Percentiles rank a stretch among this genome's conserved stretches.
phyloP scores from a whole-genome alignment of 2,329 filamentous ascomycete species.

The Alternaria rosae region DNA sequence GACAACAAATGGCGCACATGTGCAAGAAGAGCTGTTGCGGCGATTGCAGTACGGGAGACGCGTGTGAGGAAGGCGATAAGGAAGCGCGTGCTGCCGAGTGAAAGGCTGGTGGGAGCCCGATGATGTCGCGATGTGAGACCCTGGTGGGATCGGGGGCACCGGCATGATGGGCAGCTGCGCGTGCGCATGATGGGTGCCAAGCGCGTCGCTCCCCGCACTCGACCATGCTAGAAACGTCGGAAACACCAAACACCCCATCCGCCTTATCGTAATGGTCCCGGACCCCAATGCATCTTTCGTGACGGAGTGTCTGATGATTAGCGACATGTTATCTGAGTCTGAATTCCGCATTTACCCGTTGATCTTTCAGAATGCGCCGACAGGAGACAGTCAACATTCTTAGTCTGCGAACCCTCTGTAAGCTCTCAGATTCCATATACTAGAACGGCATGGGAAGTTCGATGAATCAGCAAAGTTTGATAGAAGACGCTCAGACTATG shows the following conservation, averaged over 20 bases:
- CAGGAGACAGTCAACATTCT: not conserved
- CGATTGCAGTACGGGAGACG: not conserved
- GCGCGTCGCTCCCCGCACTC: conserved; percentile 1
- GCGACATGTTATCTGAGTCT: not conserved
- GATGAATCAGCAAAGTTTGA: not conserved
- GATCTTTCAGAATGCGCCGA: not conserved
- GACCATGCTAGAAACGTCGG: not conserved
- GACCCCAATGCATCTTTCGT: not conserved
- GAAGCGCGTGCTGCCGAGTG: not conserved
- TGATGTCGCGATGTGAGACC: conserved; percentile 9
- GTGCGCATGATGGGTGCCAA: not conserved
- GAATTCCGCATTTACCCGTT: not conserved
- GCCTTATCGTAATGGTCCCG: not conserved
- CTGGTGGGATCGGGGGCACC: not conserved
- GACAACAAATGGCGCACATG: not conserved
- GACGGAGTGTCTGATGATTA: not conserved
- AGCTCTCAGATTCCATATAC: not conserved
- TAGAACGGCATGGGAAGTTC: not conserved
- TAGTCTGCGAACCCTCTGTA: not conserved
- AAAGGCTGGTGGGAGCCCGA: conserved; percentile 1
- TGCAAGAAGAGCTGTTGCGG: not conserved
- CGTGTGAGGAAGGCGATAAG: not conserved
- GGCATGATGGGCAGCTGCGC: not conserved
- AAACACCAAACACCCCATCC: not conserved
- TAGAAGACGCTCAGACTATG: not conserved